phyloP scores from a whole-genome alignment of 352 stramenopile species.

The Phytopythium ostracodes region DNA sequence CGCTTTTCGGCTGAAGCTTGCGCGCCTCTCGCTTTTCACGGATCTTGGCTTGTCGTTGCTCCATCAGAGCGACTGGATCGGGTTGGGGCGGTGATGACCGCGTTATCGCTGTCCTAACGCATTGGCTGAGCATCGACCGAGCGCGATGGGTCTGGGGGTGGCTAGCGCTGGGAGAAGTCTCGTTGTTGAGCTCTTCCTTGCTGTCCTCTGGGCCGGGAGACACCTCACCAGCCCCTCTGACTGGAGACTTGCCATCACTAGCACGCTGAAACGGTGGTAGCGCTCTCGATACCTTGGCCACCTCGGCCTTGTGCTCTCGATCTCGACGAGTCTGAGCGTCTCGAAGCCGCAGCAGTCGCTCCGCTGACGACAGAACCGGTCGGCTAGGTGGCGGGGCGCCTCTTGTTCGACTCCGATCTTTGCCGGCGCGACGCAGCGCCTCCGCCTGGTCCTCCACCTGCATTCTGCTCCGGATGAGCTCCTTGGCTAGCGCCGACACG shows the following conservation, averaged over 20 bases:
- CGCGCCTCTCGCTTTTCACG: slow-evolving; percentile 19
- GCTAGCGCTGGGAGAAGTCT: neutral
- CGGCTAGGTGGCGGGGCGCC: neutral
- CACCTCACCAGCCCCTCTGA: neutral
- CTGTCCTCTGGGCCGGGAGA: neutral
- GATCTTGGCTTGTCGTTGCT: slow-evolving; percentile 26
- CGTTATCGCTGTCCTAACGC: neutral
- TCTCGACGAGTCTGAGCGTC: neutral
- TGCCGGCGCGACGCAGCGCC: slow-evolving; percentile 19
- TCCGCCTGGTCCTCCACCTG: slow-evolving; percentile 39
- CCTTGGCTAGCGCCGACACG: slow-evolving; percentile 20
- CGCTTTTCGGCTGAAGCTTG: slow-evolving; percentile 8
- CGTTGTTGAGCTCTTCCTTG: neutral
- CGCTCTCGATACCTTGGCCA: neutral
- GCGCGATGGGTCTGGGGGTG: neutral
- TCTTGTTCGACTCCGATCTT: neutral
- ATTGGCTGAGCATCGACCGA: neutral
- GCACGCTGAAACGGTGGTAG: neutral
- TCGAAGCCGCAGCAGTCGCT: slow-evolving; percentile 2
- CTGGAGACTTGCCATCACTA: neutral
- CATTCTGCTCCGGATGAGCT: slow-evolving; percentile 47
- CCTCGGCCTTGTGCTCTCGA: neutral
- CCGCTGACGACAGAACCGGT: neutral
- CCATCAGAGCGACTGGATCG: slow-evolving; percentile 22
- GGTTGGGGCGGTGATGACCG: neutral